phyloP scores from a whole-genome alignment of 148 eudicot species.

The Rhododendron mucronatum region DNA sequence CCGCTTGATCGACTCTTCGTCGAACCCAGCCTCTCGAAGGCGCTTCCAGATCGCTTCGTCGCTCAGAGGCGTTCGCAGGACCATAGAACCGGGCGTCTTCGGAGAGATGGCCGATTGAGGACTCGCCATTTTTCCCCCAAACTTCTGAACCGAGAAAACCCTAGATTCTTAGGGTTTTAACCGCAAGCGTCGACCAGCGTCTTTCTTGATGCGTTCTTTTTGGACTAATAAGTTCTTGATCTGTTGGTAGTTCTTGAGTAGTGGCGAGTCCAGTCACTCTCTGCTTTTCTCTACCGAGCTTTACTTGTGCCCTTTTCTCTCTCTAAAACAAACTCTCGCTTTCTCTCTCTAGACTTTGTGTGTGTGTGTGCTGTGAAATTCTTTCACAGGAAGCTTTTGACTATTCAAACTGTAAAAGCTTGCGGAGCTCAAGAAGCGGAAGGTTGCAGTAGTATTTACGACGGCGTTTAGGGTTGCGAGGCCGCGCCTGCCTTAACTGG shows the following conservation, averaged over 20 bases:
- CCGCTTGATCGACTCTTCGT: slow-evolving; percentile 77
- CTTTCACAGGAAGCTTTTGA: background rate
- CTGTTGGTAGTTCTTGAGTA: background rate
- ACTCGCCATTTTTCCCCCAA: slow-evolving; percentile 43
- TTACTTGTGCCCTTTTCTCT: background rate
- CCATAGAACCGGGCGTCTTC: slow-evolving; percentile 42
- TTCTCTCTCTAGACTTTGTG: background rate
- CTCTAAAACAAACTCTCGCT: background rate
- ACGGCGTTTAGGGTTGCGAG: background rate
- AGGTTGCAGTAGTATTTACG: background rate
- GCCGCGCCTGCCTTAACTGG: background rate
- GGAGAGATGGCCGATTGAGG: slow-evolving; percentile 37
- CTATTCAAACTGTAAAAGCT: background rate
- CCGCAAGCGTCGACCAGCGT: background rate
- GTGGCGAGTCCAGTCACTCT: background rate
- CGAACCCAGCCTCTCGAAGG: slow-evolving; percentile 65
- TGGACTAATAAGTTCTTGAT: background rate
- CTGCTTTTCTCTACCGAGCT: background rate
- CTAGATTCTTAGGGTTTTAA: background rate
- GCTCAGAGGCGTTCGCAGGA: slow-evolving; percentile 38
- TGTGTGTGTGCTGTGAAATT: background rate
- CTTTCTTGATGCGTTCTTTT: background rate
- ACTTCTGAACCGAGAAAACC: slow-evolving; percentile 1
- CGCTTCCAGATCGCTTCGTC: slow-evolving; percentile 76
- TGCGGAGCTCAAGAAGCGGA: background rate